Percentiles rank a stretch among this genome's conserved stretches.
Conservation (phyloP, 495 filamentous ascomycete species). For the Xylaria telfairii region DNA sequence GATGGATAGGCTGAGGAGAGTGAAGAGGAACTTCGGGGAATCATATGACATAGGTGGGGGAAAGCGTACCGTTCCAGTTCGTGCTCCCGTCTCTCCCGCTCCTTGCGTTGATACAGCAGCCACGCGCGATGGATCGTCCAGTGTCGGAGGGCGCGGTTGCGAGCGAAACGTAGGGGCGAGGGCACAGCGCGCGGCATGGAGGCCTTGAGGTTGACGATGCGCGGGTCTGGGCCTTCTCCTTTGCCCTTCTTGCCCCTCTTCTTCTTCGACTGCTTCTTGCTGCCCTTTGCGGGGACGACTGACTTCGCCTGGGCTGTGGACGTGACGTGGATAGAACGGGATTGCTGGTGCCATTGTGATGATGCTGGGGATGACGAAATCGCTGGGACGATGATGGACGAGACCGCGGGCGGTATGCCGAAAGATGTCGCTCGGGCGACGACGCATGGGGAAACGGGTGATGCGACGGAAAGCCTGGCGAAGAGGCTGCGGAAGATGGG, state of each 20-base stretch:
- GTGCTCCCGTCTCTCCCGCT: conserved; percentile 62
- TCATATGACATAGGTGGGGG: background rate
- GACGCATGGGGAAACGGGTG: conserved; percentile 3
- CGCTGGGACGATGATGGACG: background rate
- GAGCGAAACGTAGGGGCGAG: conserved; percentile 82
- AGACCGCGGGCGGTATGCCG: conserved; percentile 3
- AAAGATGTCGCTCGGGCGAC: background rate
- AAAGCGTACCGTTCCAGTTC: conserved; percentile 63
- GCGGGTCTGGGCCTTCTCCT: conserved; percentile 30
- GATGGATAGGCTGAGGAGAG: too few relatives aligned
- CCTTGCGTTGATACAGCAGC: conserved; percentile 71
- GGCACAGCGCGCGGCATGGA: conserved; percentile 51
- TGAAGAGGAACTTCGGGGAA: background rate
- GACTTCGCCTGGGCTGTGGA: background rate
- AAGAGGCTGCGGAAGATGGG: conserved; percentile 35
- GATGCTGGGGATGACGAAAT: background rate
- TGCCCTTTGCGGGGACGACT: conserved; percentile 12
- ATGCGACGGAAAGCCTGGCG: conserved; percentile 23
- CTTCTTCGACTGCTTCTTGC: conserved; percentile 17
- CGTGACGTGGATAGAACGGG: conserved; percentile 33
- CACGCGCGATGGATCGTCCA: conserved; percentile 99
- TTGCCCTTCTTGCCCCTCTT: conserved; percentile 25
- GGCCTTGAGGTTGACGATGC: conserved; percentile 35
- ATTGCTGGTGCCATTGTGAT: background rate
- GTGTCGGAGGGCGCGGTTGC: conserved; percentile 88